Evolutionary conservation across 2,329 filamentous ascomycete species (phyloP), one percentile per base, ranked within the genome.

Genomic region (Botrytis byssoidea): DNA sequence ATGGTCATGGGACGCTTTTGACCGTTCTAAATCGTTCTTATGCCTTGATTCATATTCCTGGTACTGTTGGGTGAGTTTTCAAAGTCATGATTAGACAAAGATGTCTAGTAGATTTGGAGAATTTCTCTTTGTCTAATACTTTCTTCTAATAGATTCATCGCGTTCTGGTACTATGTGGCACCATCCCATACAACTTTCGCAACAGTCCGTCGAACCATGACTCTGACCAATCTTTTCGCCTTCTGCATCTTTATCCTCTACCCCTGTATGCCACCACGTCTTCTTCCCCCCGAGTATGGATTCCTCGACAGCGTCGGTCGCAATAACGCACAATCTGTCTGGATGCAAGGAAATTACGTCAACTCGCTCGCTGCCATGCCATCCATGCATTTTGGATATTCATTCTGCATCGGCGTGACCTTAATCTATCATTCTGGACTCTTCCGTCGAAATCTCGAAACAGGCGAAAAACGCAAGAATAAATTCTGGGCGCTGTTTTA

Each of bases 121-220:
- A 42, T 5, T 40, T n/a, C 20, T 22, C 35, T 32, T 25, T 55
- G 37, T 35, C 71, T 73, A 32, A 73, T n/a, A 35, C 64, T 57
- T 29, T 29, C 1, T 25, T n/a, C 37, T 8, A 37, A 7, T 65
- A 89, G 88, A 72, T 90, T 90, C 80, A 87, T 90, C 70, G 88
- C 86, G 61, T 91, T 87, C 86, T 90, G 89, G 81, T 91, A 90
- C 81, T 88, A 88, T 79, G 85, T 86, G 60, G 88, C 88, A 5
- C 86, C 86, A 6, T 85, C 83, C 1, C 84, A 85, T 79, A 75
- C 82, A 22, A 82, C 83, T 7, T 87, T 86, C 76, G 83, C 85
- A 32, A 78, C 81, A 0, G 83, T 84, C 61, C 84, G 85, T 44
- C 82, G 85, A 42, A 86, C 85, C 18, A 83, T 87, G 81, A 87